Conservation (phyloP, 805 yeast species). For the Hanseniaspora hatyaiensis region DNA sequence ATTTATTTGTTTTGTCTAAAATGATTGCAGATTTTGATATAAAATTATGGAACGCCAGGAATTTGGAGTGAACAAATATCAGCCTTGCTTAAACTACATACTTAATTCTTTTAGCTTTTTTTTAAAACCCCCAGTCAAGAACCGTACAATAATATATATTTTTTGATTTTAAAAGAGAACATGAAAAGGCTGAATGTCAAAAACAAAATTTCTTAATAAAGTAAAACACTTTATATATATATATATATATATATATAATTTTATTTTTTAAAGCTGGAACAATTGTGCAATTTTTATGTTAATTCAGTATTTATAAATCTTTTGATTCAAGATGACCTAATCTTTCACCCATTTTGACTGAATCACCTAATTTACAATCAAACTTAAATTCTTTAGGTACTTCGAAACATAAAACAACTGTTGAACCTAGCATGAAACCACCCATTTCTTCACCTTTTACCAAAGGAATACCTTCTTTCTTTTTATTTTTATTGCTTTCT, state of each 20-base stretch:
- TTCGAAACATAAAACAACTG: conserved; percentile 93
- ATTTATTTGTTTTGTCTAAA: not conserved
- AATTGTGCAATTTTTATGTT: too few relatives aligned
- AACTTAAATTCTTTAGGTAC: conserved; percentile 78
- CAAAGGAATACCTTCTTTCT: conserved; percentile 74
- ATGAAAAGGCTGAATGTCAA: too few relatives aligned
- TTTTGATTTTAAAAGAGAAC: too few relatives aligned
- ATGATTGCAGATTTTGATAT: not conserved
- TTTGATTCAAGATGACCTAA: conserved; percentile 38
- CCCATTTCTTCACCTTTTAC: conserved; percentile 92
- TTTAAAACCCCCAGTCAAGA: too few relatives aligned
- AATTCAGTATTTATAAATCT: too few relatives aligned
- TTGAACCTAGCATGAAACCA: conserved; percentile 89
- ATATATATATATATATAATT: not conserved
- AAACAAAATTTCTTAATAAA: conserved; percentile 18
- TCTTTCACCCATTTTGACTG: conserved; percentile 72
- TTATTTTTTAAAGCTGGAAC: too few relatives aligned
- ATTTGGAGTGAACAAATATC: not conserved
- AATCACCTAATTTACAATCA: conserved; percentile 56
- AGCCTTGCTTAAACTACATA: not conserved
- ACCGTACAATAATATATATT: too few relatives aligned
- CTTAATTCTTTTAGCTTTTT: conserved; percentile 10
- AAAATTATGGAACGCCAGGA: not conserved
- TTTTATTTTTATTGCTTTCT: conserved; percentile 39
- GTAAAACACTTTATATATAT: conserved; percentile 22